Evolutionary conservation across 139 green algal species (phyloP), one percentile per base, ranked within the genome.

Genomic region (Choricystis sp.): DNA sequence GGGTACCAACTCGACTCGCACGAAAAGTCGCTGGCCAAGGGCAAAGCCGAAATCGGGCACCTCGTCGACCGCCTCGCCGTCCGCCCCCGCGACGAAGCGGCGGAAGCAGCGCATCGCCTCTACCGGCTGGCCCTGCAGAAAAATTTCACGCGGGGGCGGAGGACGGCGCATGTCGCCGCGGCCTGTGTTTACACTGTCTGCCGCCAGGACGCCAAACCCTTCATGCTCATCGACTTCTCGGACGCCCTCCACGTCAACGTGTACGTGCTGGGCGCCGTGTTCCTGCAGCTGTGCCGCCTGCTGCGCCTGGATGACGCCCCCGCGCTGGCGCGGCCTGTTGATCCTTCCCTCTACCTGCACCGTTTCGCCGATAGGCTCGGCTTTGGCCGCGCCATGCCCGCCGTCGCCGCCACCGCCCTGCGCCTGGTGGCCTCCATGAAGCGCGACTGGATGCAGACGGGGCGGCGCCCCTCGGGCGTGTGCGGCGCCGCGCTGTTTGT

Each of bases 371-470:
- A 92, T 61, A 71, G 72, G 5, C 76, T 94, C 26, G 57, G 56
- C 9, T 65, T 72, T 62, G 68, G 62, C 26, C 57, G 48, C 23
- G 9, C 21, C 19, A 67, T 69, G 68, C 49, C 59, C 62, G 9
- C n/a, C 19, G 65, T 59, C 31, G 71, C 72, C 27, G 83, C 83
- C 77, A 96, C 92, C 9, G 85, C 88, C 1, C 74, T 96, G 67
- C 78, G 85, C 26, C 81, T 98, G 66, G 85, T 98, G 3, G 78
- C 79, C 31, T 83, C 74, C 69, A 99, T 99, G 93, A 99, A 99
- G 78, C 82, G 93, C 0, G 93, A 99, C 80, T 99, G 93, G 93
- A 95, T 99, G 78, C 90, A 96, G 74, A 97, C 91, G 19, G 93
- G 93, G 3, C 72, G 92, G 5, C 72, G 85, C 22, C 91, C 91